Percentiles rank a stretch among this genome's conserved stretches.
phyloP scores from a whole-genome alignment of 805 yeast species.

The Candida tammaniensis region DNA sequence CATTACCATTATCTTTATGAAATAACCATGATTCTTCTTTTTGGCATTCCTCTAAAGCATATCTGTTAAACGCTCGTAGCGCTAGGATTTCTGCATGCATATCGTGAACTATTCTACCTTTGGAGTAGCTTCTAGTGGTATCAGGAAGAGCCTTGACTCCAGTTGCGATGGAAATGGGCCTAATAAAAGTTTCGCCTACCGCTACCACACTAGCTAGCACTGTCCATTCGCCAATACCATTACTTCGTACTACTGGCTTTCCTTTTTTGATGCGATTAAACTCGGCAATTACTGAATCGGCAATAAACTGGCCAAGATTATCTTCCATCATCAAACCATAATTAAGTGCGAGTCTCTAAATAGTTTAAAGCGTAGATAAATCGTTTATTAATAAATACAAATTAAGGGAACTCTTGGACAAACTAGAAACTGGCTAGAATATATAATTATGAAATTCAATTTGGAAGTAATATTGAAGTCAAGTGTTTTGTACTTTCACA shows the following conservation, averaged over 20 bases:
- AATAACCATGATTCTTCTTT: conserved; percentile 4
- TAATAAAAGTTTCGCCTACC: conserved; percentile 16
- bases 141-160: conserved; percentile 83
- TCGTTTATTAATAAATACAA: too few relatives aligned
- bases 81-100: conserved; percentile 86
- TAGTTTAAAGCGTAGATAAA: too few relatives aligned
- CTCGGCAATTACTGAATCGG: conserved; percentile 21
- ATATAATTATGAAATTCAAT: too few relatives aligned
- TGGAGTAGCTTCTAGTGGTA: conserved; percentile 34
- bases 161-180: conserved; percentile 58
- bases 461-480: too few relatives aligned
- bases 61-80: conserved; percentile 65
- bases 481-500: too few relatives aligned
- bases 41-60: conserved; percentile 48
- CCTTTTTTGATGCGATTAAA: conserved; percentile 41
- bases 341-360: too few relatives aligned
- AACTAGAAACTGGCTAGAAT: too few relatives aligned
- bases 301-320: conserved; percentile 16
- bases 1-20: conserved; percentile 13
- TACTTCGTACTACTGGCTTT: conserved; percentile 59
- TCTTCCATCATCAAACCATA: neutral
- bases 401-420: too few relatives aligned
- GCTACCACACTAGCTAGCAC: conserved; percentile 74
- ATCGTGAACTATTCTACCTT: conserved; percentile 77
- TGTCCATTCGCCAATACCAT: conserved; percentile 78